These are phyloP conservation scores for Nymphaea colorata DNA, from an alignment of 164 flowering plant species.

Conservation along the genomic window DNA sequence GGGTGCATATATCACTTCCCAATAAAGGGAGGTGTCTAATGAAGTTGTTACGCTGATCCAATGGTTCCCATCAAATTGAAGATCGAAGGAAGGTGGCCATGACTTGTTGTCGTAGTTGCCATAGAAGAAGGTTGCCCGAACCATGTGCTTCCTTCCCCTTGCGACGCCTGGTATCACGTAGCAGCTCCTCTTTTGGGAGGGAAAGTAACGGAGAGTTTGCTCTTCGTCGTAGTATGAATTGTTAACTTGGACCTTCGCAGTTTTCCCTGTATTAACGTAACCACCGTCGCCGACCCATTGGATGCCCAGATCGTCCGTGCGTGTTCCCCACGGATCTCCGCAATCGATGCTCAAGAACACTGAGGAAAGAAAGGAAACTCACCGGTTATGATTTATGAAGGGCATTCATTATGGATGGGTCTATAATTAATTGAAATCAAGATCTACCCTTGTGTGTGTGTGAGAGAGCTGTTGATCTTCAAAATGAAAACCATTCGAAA, in stretches of 20 bases:
- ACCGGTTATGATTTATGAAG: too few species aligned
- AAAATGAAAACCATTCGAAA: too few species aligned
- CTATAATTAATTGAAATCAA: too few species aligned
- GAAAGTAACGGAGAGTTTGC: constrained; percentile 25
- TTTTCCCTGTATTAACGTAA: constrained; percentile 13
- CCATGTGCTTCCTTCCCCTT: constrained; percentile 7
- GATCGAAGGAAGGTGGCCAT: constrained; percentile 25
- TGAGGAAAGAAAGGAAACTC: background rate
- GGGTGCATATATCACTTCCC: constrained; percentile 16
- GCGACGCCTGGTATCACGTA: constrained; percentile 8
- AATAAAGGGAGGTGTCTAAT: background rate
- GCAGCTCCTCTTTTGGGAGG: constrained; percentile 21
- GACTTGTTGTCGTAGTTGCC: constrained; percentile 25
- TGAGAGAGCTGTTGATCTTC: too few species aligned
- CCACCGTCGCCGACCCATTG: constrained; percentile 19
- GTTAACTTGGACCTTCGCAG: constrained; percentile 2
- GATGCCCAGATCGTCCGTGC: constrained; percentile 10
- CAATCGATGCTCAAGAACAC: constrained; percentile 25
- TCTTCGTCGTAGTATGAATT: constrained; percentile 5
- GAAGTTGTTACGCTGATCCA: constrained; percentile 17
- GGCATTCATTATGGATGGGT: too few species aligned
- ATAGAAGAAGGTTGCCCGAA: constrained; percentile 18
- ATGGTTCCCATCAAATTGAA: constrained; percentile 21
- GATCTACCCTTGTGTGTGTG: too few species aligned
- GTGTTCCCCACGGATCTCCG: constrained; percentile 5